phyloP scores from a whole-genome alignment of 352 stramenopile species.

The Phytophthora ramorum region DNA sequence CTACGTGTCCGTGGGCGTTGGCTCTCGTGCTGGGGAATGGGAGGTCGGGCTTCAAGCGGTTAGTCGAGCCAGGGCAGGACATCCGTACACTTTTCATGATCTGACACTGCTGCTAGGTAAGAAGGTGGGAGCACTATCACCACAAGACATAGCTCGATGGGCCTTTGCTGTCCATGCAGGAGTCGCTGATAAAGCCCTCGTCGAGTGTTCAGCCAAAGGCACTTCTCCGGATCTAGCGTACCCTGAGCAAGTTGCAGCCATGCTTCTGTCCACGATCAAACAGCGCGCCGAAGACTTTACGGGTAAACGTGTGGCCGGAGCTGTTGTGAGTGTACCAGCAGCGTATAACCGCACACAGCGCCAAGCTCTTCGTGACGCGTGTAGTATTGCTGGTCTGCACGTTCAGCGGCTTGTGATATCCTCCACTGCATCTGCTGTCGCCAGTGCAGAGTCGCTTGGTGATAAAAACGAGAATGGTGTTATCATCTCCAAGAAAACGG shows the following conservation, averaged over 20 bases:
- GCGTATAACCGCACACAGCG: constrained; percentile 58
- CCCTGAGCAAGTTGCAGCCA: constrained; percentile 56
- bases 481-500: constrained; percentile 26
- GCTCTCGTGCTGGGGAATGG: constrained; percentile 16
- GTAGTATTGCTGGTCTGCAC: constrained; percentile 41
- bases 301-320: constrained; percentile 16
- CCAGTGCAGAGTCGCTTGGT: constrained; percentile 9
- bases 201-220: constrained; percentile 27
- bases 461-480: constrained; percentile 2
- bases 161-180: constrained; percentile 39
- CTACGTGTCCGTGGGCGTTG: constrained; percentile 24
- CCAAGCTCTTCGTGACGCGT: constrained; percentile 46
- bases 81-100: constrained; percentile 42
- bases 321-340: constrained; percentile 41
- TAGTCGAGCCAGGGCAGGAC: constrained; percentile 28
- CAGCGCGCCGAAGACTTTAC: constrained; percentile 37
- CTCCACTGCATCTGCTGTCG: constrained; percentile 47
- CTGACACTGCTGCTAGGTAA: constrained; percentile 35
- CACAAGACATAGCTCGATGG: constrained; percentile 36
- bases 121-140: constrained; percentile 26
- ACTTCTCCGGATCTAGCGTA: constrained; percentile 22
- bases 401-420: constrained; percentile 37
- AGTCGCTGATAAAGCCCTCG: constrained; percentile 36
- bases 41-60: constrained; percentile 25
- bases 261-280: constrained; percentile 49